phyloP scores from a whole-genome alignment of 2,329 filamentous ascomycete genomes.

The Alternaria solani region DNA sequence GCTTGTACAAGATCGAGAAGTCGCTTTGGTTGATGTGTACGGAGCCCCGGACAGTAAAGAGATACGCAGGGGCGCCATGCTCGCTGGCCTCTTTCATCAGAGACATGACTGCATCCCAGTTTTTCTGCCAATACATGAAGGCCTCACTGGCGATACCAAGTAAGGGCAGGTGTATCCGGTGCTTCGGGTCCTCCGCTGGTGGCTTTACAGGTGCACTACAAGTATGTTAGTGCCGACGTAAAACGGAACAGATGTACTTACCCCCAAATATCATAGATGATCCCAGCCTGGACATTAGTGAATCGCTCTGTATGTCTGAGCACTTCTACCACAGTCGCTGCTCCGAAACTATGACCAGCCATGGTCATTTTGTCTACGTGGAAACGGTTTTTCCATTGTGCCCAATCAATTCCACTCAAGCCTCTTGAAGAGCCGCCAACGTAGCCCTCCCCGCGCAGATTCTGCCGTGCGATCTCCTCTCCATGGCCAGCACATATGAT shows the following conservation, averaged over 20 bases:
- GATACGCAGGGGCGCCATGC: conserved; percentile 56
- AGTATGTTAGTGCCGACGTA: conserved; percentile 15
- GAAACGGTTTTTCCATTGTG: conserved; percentile 64
- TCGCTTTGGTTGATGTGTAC: conserved; percentile 73
- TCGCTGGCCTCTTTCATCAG: conserved; percentile 65
- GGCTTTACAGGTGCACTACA: conserved; percentile 57
- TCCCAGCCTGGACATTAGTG: conserved; percentile 67
- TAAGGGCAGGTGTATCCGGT: conserved; percentile 63
- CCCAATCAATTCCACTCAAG: conserved; percentile 65
- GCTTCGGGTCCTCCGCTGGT: conserved; percentile 53
- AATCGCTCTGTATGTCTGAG: conserved; percentile 64
- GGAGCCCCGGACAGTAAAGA: conserved; percentile 63
- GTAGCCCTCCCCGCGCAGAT: conserved; percentile 66
- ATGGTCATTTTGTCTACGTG: conserved; percentile 66
- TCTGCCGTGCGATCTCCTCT: conserved; percentile 59
- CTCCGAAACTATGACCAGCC: conserved; percentile 73
- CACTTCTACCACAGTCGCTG: conserved; percentile 69
- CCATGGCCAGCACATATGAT: conserved; percentile 65
- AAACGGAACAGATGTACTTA: conserved; percentile 5
- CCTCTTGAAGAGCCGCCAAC: conserved; percentile 67
- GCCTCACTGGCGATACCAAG: conserved; percentile 72
- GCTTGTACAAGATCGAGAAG: conserved; percentile 70
- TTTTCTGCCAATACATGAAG: conserved; percentile 74
- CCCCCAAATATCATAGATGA: conserved; percentile 73
- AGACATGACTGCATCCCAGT: conserved; percentile 65